Evolutionary conservation across 768 basidiomycete species (phyloP), one percentile per base, ranked within the genome.

Genomic region (Neoboletus brunneissimus): DNA sequence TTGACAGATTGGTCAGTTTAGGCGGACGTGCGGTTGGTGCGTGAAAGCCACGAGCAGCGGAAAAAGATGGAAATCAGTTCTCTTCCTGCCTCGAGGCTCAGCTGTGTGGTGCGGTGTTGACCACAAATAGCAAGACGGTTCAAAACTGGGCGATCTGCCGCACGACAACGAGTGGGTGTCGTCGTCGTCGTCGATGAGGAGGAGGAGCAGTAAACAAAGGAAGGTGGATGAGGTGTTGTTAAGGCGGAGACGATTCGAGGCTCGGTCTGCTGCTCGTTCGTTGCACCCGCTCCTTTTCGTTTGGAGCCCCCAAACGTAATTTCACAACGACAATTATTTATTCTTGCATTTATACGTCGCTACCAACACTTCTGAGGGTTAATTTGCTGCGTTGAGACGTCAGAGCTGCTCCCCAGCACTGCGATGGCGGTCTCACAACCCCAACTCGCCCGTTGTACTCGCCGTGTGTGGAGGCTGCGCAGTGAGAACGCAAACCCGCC

Each of bases 21-120:
- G 57, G 64, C 56, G 66, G 69, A 62, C 57, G 72, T 65, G 71
- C 67, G 70, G 67, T 57, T 58, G 61, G 67, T 71, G 70, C 71
- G 70, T 67, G 70, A 71, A 70, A 57, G 56, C 63, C 70, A 73
- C 71, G 69, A 67, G 67, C 60, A 67, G 53, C 67, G 62, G 57
- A 62, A 67, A 67, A 67, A 67, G 62, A 69, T 58, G 56, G 58
- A 32, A 58, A 69, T 69, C 65, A 59, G 55, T 47, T 44, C 54
- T 40, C 52, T 48, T 45, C 45, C 57, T 61, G 70, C 70, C 68
- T 70, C 70, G 70, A 72, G 70, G 68, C 70, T 57, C 25, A 53
- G 64, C 63, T 57, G 57, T 58, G 57, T 31, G 43, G 55, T 49
- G 54, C 44, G 44, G 64, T 46, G 48, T 42, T 34, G 48, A 27